Base-by-base conservation (phyloP, 2,329 filamentous ascomycete genomes). In the Penicillium nordicum region DNA sequence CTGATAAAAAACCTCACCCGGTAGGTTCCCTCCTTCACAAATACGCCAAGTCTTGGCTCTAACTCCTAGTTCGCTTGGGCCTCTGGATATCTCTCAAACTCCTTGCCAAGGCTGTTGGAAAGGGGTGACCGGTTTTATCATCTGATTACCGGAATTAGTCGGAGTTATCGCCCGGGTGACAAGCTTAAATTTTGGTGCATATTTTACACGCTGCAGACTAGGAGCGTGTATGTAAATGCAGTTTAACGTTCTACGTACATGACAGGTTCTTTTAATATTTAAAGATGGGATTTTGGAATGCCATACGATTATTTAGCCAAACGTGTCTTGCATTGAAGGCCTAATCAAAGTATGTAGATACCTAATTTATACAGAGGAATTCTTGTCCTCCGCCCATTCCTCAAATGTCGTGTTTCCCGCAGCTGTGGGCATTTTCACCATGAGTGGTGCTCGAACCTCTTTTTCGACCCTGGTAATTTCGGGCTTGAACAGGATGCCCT, bases 381-480 rank as follows among this genome's bases (percentile, higher is more conserved):
- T n/a, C 29, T 53, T 46, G 52, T 29, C 36, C 12, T 21, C 30
- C 16, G 45, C 37, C 52, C 52, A 54, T 41, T 49, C 37, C 29
- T 54, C 52, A 14, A 54, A 54, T n/a, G 29, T 36, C 8, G n/a
- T 48, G 16, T 32, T 30, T 36, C 37, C 44, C 2, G 38, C 30
- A 37, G 44, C 45, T 18, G 29, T 23, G 12, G 76, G 76, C 75
- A 78, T 75, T 59, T 67, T 71, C 23, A 76, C 72, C 76, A 78
- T 77, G 23, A 78, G 65, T 2, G 76, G 76, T 45, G 77, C 74
- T 45, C 69, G 68, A 12, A 77, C 66, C 25, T 77, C 75, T 29
- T 32, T 49, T 16, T 54, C 23, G 16, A 30, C 29, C 23, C 37
- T 63, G 49, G 14, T 71, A 5, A 72, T 57, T 21, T 69, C 69